Conservation (phyloP, 225 moss, liverwort and hornwort genomes). For the Physcomitrium patens region DNA sequence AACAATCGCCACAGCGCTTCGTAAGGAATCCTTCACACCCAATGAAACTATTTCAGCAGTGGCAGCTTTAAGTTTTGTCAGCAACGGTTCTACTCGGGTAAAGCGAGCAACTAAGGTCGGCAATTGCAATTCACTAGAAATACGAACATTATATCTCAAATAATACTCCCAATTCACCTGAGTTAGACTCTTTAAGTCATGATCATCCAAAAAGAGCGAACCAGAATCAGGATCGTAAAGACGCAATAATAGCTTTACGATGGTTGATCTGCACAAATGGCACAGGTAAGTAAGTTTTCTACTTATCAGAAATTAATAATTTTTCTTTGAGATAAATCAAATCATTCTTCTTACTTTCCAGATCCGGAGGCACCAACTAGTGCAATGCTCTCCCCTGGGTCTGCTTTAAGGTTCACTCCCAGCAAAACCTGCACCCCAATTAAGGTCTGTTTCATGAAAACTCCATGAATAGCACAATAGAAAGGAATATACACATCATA, state of each 20-base stretch:
- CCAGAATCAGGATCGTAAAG: constrained; percentile 90
- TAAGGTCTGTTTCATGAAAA: constrained; percentile 5
- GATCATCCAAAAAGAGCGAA: constrained; percentile 71
- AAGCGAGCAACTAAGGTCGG: constrained; percentile 6
- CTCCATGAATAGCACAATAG: not conserved
- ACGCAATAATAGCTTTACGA: constrained; percentile 86
- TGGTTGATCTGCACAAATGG: constrained; percentile 71
- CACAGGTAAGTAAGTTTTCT: constrained; percentile 23
- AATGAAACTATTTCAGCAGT: constrained; percentile 35
- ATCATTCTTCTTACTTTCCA: constrained; percentile 60
- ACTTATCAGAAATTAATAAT: constrained; percentile 3
- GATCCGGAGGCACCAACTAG: constrained; percentile 93
- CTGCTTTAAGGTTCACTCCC: constrained; percentile 79
- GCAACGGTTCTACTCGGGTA: constrained; percentile 2
- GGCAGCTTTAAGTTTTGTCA: constrained; percentile 18
- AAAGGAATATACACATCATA: constrained; percentile 3
- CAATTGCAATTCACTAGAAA: constrained; percentile 12
- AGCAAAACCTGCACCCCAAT: constrained; percentile 68
- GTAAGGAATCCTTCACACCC: constrained; percentile 74
- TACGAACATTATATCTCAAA: constrained; percentile 11
- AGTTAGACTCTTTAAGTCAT: constrained; percentile 74
- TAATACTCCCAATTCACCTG: constrained; percentile 55
- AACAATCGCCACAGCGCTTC: constrained; percentile 89
- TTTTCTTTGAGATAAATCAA: not conserved
- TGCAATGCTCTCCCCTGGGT: constrained; percentile 92